Evolutionary conservation across 129 eudicot species (phyloP), one percentile per base, ranked within the genome.

Genomic region (Rutidosis leptorrhynchoides): DNA sequence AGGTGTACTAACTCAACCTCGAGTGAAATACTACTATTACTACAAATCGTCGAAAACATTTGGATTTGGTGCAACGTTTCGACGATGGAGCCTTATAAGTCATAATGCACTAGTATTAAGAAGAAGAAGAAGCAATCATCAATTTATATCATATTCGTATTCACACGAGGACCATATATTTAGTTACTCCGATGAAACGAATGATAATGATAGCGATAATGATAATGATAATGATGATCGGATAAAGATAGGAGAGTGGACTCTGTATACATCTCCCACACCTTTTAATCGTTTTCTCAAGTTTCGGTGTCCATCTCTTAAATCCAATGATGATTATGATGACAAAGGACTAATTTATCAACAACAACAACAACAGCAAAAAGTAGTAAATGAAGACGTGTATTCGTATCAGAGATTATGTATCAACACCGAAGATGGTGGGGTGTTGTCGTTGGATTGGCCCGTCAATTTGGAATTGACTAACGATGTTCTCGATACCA

Each of bases 401-500:
- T 2, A 11, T 16, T 85, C 73, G 33, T 93, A 88, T 82, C 95
- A 82, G 85, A 93, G 98, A 74, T 66, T 74, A n/a, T 93, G 98
- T 53, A 71, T 93, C 32, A 71, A 55, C 10, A 74, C 89, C 1
- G 92, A 77, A n/a, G 98, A 93, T 53, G 95, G 96, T 1, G 98
- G 98, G 8, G 96, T 88, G 16, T 20, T 93, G 17, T 69, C 98
- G 15, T 54, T 93, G 77, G 98, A 93, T 61, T 93, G 98, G 96
- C 98, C 98, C 19, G 83, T 71, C 37, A 61, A 77, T 83, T 77
- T 93, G 84, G 92, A 63, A 15, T 56, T 85, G 79, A 64, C 29
- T 12, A 22, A 54, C 14, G 30, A 67, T 10, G 95, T 87, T 10
- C 55, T 83, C 66, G 96, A 88, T 58, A 82, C 96, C 0, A 93